Conservation (phyloP, 495 filamentous ascomycete species). For the Daldinia grandis region DNA sequence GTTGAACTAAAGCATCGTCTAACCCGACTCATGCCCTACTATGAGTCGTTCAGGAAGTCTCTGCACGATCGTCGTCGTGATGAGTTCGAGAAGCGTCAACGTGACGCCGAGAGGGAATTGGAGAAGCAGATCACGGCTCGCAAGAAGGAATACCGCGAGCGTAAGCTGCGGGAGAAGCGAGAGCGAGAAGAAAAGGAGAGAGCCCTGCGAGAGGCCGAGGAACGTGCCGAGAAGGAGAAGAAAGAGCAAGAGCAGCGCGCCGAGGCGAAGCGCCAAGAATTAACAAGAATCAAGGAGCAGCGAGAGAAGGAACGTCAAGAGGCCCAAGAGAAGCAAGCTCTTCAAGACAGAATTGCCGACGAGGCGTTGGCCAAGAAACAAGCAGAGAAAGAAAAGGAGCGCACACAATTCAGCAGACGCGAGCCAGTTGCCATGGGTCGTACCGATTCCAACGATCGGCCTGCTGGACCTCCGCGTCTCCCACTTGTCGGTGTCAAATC, state of each 20-base stretch:
- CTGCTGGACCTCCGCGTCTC: constrained; percentile 47
- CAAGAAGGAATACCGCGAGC: constrained; percentile 82
- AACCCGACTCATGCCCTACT: constrained; percentile 77
- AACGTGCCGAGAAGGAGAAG: constrained; percentile 78
- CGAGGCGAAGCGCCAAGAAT: constrained; percentile 67
- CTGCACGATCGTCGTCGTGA: constrained; percentile 87
- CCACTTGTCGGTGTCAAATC: constrained; percentile 36
- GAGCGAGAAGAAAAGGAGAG: constrained; percentile 85
- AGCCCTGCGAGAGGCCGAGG: constrained; percentile 80
- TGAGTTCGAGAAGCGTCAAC: constrained; percentile 93
- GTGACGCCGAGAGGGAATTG: constrained; percentile 86
- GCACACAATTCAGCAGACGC: constrained; percentile 46
- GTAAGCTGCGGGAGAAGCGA: constrained; percentile 74
- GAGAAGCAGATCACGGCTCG: constrained; percentile 88
- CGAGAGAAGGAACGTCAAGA: constrained; percentile 83
- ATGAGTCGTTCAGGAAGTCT: constrained; percentile 81
- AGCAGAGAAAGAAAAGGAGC: constrained; percentile 55
- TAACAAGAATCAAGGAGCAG: constrained; percentile 79
- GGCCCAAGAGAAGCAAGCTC: constrained; percentile 56
- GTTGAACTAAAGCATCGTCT: constrained; percentile 93
- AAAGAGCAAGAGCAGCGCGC: constrained; percentile 79
- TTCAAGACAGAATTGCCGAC: constrained; percentile 61
- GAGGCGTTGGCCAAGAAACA: constrained; percentile 62
- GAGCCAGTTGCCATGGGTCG: constrained; percentile 47
- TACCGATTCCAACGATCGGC: constrained; percentile 48